Base-by-base conservation (phyloP, 306 rosid species). In the Rosa chinensis region DNA sequence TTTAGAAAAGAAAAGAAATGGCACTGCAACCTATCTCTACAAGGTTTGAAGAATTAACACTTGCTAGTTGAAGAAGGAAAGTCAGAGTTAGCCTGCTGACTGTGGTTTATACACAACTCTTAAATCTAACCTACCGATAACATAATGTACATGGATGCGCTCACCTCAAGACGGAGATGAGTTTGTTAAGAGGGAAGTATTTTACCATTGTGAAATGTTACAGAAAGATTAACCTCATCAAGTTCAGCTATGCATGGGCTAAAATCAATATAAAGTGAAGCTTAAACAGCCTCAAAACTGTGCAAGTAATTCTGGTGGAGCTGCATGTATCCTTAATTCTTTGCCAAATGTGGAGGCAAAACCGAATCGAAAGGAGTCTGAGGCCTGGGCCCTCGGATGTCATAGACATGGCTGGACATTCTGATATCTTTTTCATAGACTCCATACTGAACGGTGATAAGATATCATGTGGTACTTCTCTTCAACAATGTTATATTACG, bases 81-180 rank as follows among this genome's bases (percentile, higher is more conserved):
- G 50, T 16, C 52, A 75, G 37, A 81, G 78, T 76, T 66, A n/a
- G 77, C 59, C 75, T 72, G 78, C 76, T 81, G 25, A 66, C 84
- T 76, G 47, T 59, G 69, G 75, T 61, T 80, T 74, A 80, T 71
- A 76, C 90, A 83, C 84, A 76, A 80, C 44, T 16, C 47, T 77
- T 77, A 82, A 71, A 62, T 49, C 83, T 63, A 75, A 72, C 74
- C 87, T 84, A 81, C 63, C 17, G 64, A 74, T 25, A 78, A 71
- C 83, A 85, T 74, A 87, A 79, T 87, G 86, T 87, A 88, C 86
- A 84, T 32, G 64, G 77, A 80, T 82, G 80, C 74, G 77, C 78
- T 80, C 71, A 77, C 81, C 67, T 64, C 40, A 84, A 42, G 70
- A 53, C 8, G 77, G 73, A 76, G 61, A 78, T 4, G 32, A 50